Evolutionary conservation across 768 basidiomycete genomes (phyloP).

Genomic region (Boletus rufocinnamomeus): DNA sequence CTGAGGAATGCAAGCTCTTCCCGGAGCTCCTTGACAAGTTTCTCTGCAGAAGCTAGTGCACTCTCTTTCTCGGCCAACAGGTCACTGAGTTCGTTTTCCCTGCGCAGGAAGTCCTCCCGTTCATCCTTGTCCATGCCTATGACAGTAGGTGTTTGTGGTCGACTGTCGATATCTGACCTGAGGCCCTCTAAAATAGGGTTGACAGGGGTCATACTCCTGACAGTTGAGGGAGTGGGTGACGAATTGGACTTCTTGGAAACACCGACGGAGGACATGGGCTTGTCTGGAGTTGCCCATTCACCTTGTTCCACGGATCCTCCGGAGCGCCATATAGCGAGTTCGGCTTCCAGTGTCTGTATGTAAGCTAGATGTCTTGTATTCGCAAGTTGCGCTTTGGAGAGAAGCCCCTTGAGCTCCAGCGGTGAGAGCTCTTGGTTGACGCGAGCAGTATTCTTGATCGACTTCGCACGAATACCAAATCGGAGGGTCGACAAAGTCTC

Average conservation of each 20-base stretch:
- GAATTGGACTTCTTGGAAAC: constrained; percentile 49
- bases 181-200: constrained; percentile 74
- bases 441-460: constrained; percentile 99
- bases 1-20: constrained; percentile 90
- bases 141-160: constrained; percentile 92
- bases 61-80: constrained; percentile 90
- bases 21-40: constrained; percentile 81
- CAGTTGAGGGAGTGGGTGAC: constrained; percentile 67
- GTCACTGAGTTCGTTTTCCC: constrained; percentile 97
- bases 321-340: constrained; percentile 84
- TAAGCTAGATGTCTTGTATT: constrained; percentile 84
- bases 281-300: constrained; percentile 78
- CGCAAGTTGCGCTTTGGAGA: constrained; percentile 87
- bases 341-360: constrained; percentile 87
- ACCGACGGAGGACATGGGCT: constrained; percentile 46
- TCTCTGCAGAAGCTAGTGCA: constrained; percentile 75
- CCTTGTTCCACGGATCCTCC: constrained; percentile 83
- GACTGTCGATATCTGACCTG: constrained; percentile 70
- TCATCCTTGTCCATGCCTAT: constrained; percentile 93
- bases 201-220: constrained; percentile 72
- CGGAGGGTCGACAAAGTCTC: constrained; percentile 97
- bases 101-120: constrained; percentile 91
- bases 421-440: constrained; percentile 98
- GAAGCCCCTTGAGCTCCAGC: constrained; percentile 88
- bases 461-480: constrained; percentile 99